phyloP scores from a whole-genome alignment of 306 rosid genomes.

The Carpinus viminea region DNA sequence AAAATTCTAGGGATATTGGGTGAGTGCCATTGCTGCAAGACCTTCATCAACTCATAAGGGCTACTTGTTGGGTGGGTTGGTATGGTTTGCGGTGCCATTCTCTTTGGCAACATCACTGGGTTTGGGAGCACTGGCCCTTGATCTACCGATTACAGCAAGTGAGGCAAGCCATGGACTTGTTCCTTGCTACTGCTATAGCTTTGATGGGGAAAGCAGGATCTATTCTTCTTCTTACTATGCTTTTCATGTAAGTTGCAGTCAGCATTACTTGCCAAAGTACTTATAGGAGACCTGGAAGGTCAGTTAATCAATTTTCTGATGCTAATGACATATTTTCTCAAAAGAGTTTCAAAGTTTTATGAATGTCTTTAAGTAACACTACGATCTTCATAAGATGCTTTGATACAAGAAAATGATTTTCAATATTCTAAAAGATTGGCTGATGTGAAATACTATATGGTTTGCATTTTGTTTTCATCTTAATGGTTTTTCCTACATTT shows the following conservation, averaged over 20 bases:
- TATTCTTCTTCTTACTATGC: conserved; percentile 88
- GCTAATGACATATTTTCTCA: no score
- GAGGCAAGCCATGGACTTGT: conserved; percentile 90
- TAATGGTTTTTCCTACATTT: conserved; percentile 4
- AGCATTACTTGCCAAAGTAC: no score
- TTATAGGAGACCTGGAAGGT: no score
- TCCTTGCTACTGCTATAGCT: conserved; percentile 93
- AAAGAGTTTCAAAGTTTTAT: no score
- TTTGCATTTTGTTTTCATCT: no score
- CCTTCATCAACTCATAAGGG: no score
- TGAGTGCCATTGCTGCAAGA: no score
- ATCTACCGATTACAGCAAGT: conserved; percentile 67
- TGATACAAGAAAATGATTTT: no score
- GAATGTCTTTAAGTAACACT: no score
- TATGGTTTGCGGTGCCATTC: conserved; percentile 99
- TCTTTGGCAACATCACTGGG: conserved; percentile 91
- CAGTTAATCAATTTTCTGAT: not conserved
- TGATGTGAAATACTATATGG: not conserved
- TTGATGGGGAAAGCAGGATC: conserved; percentile 97
- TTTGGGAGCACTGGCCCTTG: conserved; percentile 92
- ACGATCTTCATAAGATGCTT: no score
- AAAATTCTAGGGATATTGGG: no score
- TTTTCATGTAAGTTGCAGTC: no score
- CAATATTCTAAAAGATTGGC: not conserved
- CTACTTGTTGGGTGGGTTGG: conserved; percentile 93